Percentiles rank a stretch among this genome's conserved stretches.
Evolutionary conservation across 1,139 yeast species (phyloP).

Genomic region (Geotrichum candidum): DNA sequence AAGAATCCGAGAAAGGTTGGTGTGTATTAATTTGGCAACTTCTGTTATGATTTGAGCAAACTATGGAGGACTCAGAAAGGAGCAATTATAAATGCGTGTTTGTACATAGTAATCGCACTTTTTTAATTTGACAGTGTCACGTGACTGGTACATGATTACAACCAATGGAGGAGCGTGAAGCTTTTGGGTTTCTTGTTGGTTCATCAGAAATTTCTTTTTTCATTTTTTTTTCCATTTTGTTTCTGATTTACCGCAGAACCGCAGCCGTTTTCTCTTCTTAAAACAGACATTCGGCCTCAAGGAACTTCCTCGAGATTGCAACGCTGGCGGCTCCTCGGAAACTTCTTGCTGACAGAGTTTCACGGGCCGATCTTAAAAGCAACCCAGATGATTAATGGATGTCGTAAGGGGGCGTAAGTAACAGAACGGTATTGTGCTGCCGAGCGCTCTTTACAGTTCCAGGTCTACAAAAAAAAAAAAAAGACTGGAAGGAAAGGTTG

Average conservation of each 20-base stretch:
- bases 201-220: neutral
- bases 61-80: neutral
- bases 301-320: neutral
- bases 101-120: neutral
- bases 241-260: neutral
- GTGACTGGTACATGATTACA: neutral
- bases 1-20: neutral
- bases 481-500: neutral
- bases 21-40: neutral
- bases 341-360: neutral
- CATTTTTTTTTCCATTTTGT: neutral
- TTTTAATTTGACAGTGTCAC: neutral
- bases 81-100: neutral
- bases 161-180: neutral
- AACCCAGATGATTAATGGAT: neutral
- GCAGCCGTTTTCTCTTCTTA: neutral
- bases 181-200: neutral
- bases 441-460: neutral
- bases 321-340: neutral
- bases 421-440: neutral
- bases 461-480: no score
- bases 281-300: neutral
- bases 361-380: neutral
- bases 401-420: neutral
- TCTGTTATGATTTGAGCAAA: neutral